These are phyloP conservation scores for Phytopythium mirpurense DNA, from an alignment of 352 stramenopile species.

Conservation along the genomic window DNA sequence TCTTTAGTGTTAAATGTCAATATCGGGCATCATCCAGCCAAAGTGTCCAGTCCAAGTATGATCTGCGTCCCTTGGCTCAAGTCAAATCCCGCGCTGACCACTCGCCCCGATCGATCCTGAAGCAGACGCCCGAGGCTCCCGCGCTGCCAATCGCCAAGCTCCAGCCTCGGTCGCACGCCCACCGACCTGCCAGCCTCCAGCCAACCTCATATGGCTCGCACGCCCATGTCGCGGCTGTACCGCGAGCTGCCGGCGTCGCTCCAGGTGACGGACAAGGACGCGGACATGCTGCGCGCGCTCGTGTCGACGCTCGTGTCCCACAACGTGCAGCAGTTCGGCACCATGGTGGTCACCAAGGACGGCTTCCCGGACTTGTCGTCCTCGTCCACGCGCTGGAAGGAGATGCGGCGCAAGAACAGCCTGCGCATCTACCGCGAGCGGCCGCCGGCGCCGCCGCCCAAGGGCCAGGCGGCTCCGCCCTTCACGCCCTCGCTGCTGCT, in stretches of 20 bases:
- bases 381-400: constrained; percentile 10
- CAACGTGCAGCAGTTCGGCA: constrained; percentile 25
- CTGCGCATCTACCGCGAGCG: constrained; percentile 30
- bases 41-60: no score
- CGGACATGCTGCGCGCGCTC: constrained; percentile 15
- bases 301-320: constrained; percentile 21
- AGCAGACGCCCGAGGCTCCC: background rate
- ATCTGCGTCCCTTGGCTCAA: no score
- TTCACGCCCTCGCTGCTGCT: constrained; percentile 25
- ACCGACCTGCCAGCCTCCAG: no score
- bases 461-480: constrained; percentile 1
- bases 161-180: background rate
- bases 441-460: background rate
- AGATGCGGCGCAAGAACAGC: constrained; percentile 16
- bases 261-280: constrained; percentile 18
- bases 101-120: background rate
- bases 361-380: constrained; percentile 16
- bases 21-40: no score
- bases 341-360: constrained; percentile 20
- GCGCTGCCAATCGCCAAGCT: background rate
- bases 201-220: constrained; percentile 1
- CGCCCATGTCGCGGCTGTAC: background rate
- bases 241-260: constrained; percentile 17
- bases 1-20: no score
- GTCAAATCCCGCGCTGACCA: background rate